These are phyloP conservation scores for Clitopilus hobsonii DNA, from an alignment of 768 basidiomycete species.

Conservation along the genomic window DNA sequence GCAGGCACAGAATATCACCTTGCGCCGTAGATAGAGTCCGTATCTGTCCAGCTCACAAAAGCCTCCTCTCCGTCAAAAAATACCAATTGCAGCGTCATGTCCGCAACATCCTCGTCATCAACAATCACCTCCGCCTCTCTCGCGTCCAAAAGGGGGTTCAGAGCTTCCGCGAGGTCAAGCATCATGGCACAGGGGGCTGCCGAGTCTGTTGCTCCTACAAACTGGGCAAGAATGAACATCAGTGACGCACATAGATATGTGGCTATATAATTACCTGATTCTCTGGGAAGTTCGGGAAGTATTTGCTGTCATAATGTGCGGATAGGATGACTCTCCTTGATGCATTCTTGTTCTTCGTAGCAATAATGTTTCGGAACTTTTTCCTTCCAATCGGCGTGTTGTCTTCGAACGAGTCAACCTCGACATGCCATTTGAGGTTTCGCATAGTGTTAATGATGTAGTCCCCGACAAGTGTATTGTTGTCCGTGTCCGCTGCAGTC, in stretches of 20 bases:
- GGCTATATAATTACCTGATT: constrained; percentile 56
- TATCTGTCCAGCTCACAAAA: constrained; percentile 82
- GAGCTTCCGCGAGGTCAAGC: constrained; percentile 83
- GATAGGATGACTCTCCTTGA: constrained; percentile 78
- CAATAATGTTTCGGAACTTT: constrained; percentile 86
- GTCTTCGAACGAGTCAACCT: constrained; percentile 77
- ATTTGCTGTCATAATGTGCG: constrained; percentile 94
- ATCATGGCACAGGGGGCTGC: constrained; percentile 94
- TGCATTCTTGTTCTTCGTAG: constrained; percentile 90
- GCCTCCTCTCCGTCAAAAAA: constrained; percentile 99
- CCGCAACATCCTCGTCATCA: constrained; percentile 72
- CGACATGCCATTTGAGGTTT: constrained; percentile 80
- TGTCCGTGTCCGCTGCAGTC: constrained; percentile 59
- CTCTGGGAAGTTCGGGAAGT: constrained; percentile 61
- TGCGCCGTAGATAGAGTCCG: constrained; percentile 94
- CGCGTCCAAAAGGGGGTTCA: constrained; percentile 67
- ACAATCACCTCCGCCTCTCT: constrained; percentile 53
- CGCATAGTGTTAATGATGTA: constrained; percentile 74
- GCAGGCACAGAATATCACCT: constrained; percentile 44
- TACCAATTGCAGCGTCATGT: constrained; percentile 85
- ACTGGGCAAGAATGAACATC: constrained; percentile 54
- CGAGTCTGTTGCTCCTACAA: constrained; percentile 96
- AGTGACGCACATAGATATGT: constrained; percentile 2
- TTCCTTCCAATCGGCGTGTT: constrained; percentile 78
- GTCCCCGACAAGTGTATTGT: constrained; percentile 76